phyloP scores from a whole-genome alignment of 495 filamentous ascomycete genomes.

The Cenococcum geophilum region DNA sequence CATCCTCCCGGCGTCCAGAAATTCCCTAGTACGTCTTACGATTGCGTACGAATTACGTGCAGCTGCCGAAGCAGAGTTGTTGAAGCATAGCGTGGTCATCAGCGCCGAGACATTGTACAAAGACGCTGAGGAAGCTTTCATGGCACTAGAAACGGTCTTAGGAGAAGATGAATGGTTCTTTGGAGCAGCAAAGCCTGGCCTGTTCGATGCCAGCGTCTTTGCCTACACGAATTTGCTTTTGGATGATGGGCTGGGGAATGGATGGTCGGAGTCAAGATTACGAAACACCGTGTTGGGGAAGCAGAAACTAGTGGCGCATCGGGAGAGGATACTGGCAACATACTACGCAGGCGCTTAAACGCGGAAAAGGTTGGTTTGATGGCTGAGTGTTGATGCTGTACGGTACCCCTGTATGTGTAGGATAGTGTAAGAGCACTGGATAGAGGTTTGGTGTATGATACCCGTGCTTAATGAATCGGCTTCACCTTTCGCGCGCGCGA shows the following conservation, averaged over 20 bases:
- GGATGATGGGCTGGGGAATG: slow-evolving; percentile 45
- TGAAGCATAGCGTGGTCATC: slow-evolving; percentile 56
- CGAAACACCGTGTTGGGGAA: slow-evolving; percentile 34
- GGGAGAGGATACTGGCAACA: slow-evolving; percentile 40
- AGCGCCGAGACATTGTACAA: slow-evolving; percentile 58
- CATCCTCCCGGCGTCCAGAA: slow-evolving; percentile 56
- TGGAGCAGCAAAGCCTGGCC: slow-evolving; percentile 51
- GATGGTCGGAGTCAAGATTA: slow-evolving; percentile 45
- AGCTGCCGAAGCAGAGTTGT: slow-evolving; percentile 67
- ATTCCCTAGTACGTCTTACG: slow-evolving; percentile 53
- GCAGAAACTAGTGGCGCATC: slow-evolving; percentile 51
- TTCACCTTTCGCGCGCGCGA: no score
- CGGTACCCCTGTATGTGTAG: background rate
- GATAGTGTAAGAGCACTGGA: background rate
- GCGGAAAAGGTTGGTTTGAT: background rate
- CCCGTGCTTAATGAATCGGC: no score
- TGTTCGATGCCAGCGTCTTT: slow-evolving; percentile 86
- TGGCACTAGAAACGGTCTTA: slow-evolving; percentile 66
- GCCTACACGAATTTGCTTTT: slow-evolving; percentile 82
- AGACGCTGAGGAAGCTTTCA: slow-evolving; percentile 65
- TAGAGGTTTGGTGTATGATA: slow-evolving; percentile 7
- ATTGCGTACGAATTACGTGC: slow-evolving; percentile 59
- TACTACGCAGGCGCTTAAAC: slow-evolving; percentile 9
- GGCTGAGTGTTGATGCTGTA: background rate
- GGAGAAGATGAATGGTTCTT: slow-evolving; percentile 64